These are phyloP conservation scores for Lipomyces japonicus DNA, from an alignment of 805 yeast genomes.

Conservation along the genomic window DNA sequence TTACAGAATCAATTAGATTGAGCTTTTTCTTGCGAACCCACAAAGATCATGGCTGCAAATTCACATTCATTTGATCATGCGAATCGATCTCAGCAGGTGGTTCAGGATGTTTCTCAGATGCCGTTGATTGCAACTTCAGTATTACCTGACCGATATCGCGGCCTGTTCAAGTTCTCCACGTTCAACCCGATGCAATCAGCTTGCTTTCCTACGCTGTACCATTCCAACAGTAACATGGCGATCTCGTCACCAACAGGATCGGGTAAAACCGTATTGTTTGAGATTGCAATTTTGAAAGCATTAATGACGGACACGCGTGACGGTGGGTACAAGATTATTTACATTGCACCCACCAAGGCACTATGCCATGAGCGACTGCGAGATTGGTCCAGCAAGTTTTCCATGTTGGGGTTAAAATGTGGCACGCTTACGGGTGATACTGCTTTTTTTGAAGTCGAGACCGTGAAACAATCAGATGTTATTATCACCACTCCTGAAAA, in stretches of 20 bases:
- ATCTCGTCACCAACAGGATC: conserved; percentile 59
- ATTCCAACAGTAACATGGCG: conserved; percentile 43
- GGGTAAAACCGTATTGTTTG: conserved; percentile 55
- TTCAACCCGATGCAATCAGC: conserved; percentile 53
- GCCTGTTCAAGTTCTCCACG: conserved; percentile 37
- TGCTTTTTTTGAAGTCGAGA: conserved; percentile 44
- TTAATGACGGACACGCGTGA: conserved; percentile 25
- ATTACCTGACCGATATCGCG: conserved; percentile 42
- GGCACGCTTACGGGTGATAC: conserved; percentile 58
- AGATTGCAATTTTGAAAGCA: conserved; percentile 46
- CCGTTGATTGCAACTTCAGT: conserved; percentile 7
- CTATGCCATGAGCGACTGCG: conserved; percentile 49
- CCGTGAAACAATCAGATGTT: conserved; percentile 47
- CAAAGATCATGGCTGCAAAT: too few relatives aligned
- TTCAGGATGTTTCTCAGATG: too few relatives aligned
- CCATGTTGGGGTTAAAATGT: conserved; percentile 42
- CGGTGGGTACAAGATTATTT: conserved; percentile 34
- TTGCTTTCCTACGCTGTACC: conserved; percentile 42
- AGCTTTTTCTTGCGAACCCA: too few relatives aligned
- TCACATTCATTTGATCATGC: too few relatives aligned
- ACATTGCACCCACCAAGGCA: conserved; percentile 60
- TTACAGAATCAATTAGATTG: too few relatives aligned
- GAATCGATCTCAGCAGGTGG: too few relatives aligned
- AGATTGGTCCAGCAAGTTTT: conserved; percentile 47
- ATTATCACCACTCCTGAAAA: conserved; percentile 61